A percentile compares a stretch with the other conserved stretches of the same genome.
Conservation (phyloP, 225 moss, liverwort and hornwort species). For the Marchantia paleacea region DNA sequence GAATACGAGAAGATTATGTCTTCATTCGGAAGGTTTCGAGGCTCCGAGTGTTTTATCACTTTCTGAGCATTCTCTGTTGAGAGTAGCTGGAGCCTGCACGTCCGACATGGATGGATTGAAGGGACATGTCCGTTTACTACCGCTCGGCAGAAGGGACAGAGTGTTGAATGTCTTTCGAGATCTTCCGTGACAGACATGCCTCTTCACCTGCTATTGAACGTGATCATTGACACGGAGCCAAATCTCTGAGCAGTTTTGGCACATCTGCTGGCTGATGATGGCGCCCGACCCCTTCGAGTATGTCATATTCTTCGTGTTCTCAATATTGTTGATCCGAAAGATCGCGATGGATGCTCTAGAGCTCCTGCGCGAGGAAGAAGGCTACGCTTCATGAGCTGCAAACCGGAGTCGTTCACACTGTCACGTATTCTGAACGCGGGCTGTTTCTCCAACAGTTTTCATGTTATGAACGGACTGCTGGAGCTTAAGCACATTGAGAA, state of each 20-base stretch:
- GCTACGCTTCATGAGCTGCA: neutral
- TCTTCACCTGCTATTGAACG: conserved; percentile 5
- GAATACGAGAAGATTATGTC: neutral
- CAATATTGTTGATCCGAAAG: neutral
- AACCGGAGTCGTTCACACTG: too few relatives aligned
- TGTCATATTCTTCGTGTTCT: neutral
- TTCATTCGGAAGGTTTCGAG: neutral
- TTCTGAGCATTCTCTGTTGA: too few relatives aligned
- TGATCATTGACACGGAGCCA: neutral
- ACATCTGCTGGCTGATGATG: neutral
- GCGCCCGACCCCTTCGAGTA: conserved; percentile 2
- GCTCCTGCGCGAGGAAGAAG: conserved; percentile 8
- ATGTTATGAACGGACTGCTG: too few relatives aligned
- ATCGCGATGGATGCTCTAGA: conserved; percentile 3
- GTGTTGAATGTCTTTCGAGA: neutral
- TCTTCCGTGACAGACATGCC: conserved; percentile 11
- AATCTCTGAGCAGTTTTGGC: too few relatives aligned
- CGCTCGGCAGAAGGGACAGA: neutral
- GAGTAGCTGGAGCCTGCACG: neutral
- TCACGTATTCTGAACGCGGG: too few relatives aligned
- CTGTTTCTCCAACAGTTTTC: too few relatives aligned
- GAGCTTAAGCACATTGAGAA: too few relatives aligned
- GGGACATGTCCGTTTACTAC: conserved; percentile 1
- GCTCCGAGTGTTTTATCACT: too few relatives aligned
- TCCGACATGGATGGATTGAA: neutral